phyloP scores from a whole-genome alignment of 2,329 filamentous ascomycete species.

The Phaeosphaeriaceae sp. region DNA sequence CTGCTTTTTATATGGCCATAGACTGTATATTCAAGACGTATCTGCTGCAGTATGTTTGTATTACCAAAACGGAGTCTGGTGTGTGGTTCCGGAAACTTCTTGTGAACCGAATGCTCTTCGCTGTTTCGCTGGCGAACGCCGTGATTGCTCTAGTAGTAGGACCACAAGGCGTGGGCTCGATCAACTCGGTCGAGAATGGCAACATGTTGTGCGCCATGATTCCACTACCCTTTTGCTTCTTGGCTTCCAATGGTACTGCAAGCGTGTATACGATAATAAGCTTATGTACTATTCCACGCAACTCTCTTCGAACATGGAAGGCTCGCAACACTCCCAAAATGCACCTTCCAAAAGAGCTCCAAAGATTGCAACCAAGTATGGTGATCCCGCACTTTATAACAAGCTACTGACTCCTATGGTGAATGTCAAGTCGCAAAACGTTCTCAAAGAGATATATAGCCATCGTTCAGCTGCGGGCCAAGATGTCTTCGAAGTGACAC shows the following conservation, averaged over 20 bases:
- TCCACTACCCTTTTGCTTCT: slow-evolving; percentile 80
- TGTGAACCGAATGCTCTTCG: slow-evolving; percentile 91
- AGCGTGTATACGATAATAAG: slow-evolving; percentile 74
- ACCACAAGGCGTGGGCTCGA: slow-evolving; percentile 63
- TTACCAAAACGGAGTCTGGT: slow-evolving; percentile 95
- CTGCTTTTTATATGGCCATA: slow-evolving; percentile 84
- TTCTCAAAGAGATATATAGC: slow-evolving; percentile 81
- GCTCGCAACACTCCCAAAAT: slow-evolving; percentile 51
- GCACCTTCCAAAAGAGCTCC: slow-evolving; percentile 54
- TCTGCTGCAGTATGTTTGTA: slow-evolving; percentile 79
- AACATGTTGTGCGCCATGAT: slow-evolving; percentile 71
- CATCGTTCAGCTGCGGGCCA: slow-evolving; percentile 70
- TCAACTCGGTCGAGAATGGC: slow-evolving; percentile 43
- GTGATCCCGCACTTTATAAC: slow-evolving; percentile 88
- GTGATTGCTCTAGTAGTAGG: slow-evolving; percentile 80
- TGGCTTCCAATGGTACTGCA: slow-evolving; percentile 85
- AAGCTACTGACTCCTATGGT: slow-evolving; percentile 74
- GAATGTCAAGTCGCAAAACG: slow-evolving; percentile 83
- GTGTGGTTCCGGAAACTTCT: slow-evolving; percentile 89
- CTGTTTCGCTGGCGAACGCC: slow-evolving; percentile 75
- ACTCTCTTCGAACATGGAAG: slow-evolving; percentile 56
- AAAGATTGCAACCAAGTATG: slow-evolving; percentile 77
- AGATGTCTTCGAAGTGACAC: slow-evolving; percentile 33
- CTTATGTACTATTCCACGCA: slow-evolving; percentile 78
- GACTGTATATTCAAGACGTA: slow-evolving; percentile 95